Evolutionary conservation across 352 stramenopile species (phyloP), one percentile per base, ranked within the genome.

Genomic region (Phytophthora europaea): DNA sequence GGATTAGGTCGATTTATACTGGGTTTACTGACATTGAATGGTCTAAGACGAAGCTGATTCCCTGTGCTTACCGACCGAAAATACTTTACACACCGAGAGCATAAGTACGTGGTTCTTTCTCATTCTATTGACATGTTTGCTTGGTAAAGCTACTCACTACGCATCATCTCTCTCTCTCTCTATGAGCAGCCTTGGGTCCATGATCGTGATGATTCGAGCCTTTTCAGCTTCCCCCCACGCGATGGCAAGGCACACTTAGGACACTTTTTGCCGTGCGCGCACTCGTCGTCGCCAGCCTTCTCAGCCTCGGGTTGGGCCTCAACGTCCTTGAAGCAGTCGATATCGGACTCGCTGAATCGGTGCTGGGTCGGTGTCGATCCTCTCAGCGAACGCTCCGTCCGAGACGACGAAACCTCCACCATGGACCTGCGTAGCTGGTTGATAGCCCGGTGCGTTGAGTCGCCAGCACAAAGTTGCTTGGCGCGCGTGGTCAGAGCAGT

Each of bases 401-500:
- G n/a, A 15, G 63, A 56, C 23, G 63, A 60, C 23, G 67, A 66
- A 43, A 65, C 54, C 18, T 69, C 62, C 13, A 63, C 47, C 6
- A 77, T 57, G 15, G 73, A 70, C 31, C 68, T 71, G 36, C 73
- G 73, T 16, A 80, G 54, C 8, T 72, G 68, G 31, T 45, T 57
- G 6, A 80, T 50, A 20, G 59, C 64, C 31, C 60, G 62, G 38
- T 68, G 54, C 18, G 73, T 74, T 13, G 73, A 80, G 23, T 77
- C 45, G 4, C 62, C 28, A 22, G 70, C 47, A 12, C 47, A 34
- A 1, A 80, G 48, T 48, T 80, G 53, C 43, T 71, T 80, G 22
- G 70, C 65, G 16, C 54, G 59, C 18, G 59, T 59, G 22, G 63
- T 70, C 4, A 80, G 23, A 9, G 63, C 55, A 6, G 63, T 67